Percentiles rank a stretch among this genome's conserved stretches.
phyloP scores from a whole-genome alignment of 2,329 filamentous ascomycete species.

The Cytospora mali region DNA sequence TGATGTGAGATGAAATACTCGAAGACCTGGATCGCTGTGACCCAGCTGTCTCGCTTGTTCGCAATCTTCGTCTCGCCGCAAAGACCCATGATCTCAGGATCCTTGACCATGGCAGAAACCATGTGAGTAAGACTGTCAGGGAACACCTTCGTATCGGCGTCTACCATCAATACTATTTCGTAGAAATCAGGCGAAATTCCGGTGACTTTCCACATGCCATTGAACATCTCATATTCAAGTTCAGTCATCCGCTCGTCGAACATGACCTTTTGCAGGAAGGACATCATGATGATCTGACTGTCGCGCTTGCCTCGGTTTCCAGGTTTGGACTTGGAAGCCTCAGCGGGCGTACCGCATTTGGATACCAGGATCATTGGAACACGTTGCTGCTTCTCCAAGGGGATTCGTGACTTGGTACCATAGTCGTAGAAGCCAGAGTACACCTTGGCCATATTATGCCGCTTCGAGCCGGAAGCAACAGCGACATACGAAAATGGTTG shows the following conservation, averaged over 20 bases:
- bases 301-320: constrained; percentile 98
- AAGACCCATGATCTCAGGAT: constrained; percentile 98
- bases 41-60: constrained; percentile 94
- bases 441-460: constrained; percentile 99
- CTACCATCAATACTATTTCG: constrained; percentile 97
- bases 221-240: constrained; percentile 99
- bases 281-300: constrained; percentile 99
- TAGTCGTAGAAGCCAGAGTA: constrained; percentile 99
- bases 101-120: constrained; percentile 98
- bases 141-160: constrained; percentile 99
- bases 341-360: constrained; percentile 92
- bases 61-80: constrained; percentile 99
- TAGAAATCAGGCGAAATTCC: constrained; percentile 98
- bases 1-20: constrained; percentile 99
- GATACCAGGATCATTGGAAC: constrained; percentile 97
- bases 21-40: constrained; percentile 97
- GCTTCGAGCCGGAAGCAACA: constrained; percentile 91
- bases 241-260: constrained; percentile 99
- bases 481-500: constrained; percentile 94
- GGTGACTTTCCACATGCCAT: constrained; percentile 97
- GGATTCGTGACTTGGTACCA: constrained; percentile 76
- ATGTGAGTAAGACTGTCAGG: constrained; percentile 98
- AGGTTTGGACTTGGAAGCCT: constrained; percentile 79
- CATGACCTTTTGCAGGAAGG: constrained; percentile 99
- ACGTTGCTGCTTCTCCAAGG: constrained; percentile 86